Base-by-base conservation (phyloP, 208 protist genomes). In the Naegleria fowleri region DNA sequence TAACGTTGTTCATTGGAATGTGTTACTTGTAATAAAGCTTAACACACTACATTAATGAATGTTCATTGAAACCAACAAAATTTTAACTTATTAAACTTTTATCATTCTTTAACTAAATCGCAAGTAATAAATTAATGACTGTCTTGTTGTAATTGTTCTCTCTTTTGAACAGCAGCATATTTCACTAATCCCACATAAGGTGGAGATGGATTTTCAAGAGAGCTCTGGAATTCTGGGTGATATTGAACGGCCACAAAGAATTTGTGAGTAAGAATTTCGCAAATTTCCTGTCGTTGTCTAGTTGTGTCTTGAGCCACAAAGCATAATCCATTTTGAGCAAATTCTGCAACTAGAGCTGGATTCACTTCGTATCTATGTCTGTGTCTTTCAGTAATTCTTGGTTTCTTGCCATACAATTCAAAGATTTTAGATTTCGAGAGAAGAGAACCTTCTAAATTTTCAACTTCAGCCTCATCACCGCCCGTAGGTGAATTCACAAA, bases 351-450 rank as follows among this genome's bases (percentile, higher is more conserved):
- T 91, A 97, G 98, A 38, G 96, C 95, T 22, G 95, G 95, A 93
- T 99, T 99, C 59, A 99, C 97, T 94, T 99, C 98, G 92, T 99
- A 99, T 91, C 99, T 95, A 95, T 99, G 98, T 48, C 98, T 96
- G 93, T 99, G 98, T 51, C 98, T 96, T 95, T 99, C 98, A n/a
- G 95, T 79, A 25, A 99, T 93, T 19, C 76, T 87, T 29, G 84
- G 87, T 9, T 95, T 83, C 13, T 94, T 91, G 43, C 94, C 95
- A 95, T 99, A 99, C 75, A 99, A 96, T 79, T 83, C 92, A 58
- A 83, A 88, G 88, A 97, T 95, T 41, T 93, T 93, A 38, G 94
- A 97, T 22, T 94, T 90, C 91, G 93, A 88, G 19, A 88, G 25
- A 6, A 83, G 29, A 86, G 48, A 85, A 38, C 40, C 43, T 33